Evolutionary conservation across 2,329 filamentous ascomycete genomes (phyloP).

Genomic region (Gnomoniopsis smithogilvyi): DNA sequence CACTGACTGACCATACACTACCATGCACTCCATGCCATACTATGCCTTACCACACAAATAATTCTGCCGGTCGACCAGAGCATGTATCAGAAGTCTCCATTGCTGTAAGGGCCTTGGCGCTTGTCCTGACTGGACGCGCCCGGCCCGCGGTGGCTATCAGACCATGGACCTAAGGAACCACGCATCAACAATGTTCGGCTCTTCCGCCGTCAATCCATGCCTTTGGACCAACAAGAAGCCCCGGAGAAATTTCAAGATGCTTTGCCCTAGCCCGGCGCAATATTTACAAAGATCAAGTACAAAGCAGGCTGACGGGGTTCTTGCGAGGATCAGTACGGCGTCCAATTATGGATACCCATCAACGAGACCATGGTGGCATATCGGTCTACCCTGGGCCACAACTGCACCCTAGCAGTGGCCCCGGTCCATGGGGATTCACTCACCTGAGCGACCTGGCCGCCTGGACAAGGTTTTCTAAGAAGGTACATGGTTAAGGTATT

Average conservation of each 20-base stretch:
- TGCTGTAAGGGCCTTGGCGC: not conserved
- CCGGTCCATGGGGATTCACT: slow-evolving; percentile 6
- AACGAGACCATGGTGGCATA: not conserved
- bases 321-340: not conserved
- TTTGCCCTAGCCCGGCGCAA: not conserved
- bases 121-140: not conserved
- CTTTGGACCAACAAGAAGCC: not conserved
- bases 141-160: not conserved
- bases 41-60: slow-evolving; percentile 4
- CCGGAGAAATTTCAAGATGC: slow-evolving; percentile 3
- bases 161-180: not conserved
- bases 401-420: slow-evolving; percentile 9
- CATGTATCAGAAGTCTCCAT: not conserved
- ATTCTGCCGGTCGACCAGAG: not conserved
- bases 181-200: not conserved
- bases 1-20: not conserved
- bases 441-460: not conserved
- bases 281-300: not conserved
- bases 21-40: slow-evolving; percentile 3
- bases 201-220: not conserved
- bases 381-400: slow-evolving; percentile 1
- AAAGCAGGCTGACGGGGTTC: not conserved
- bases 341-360: not conserved
- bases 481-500: slow-evolving; percentile 4
- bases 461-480: not conserved